phyloP scores from a whole-genome alignment of 2,329 filamentous ascomycete genomes.

The Simplicillium sp. region DNA sequence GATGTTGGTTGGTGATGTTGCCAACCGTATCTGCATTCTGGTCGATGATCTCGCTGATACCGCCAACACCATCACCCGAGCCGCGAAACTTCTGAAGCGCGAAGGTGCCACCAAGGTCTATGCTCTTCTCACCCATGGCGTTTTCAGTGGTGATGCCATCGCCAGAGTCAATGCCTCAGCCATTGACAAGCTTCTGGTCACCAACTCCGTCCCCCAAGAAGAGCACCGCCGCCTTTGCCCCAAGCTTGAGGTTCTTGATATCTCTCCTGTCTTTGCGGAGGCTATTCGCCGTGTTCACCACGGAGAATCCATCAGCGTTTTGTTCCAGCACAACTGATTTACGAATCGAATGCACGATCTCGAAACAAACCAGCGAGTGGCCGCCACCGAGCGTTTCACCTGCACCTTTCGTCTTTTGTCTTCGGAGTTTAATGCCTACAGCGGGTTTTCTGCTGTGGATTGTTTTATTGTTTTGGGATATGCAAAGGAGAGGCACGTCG shows the following conservation, averaged over 20 bases:
- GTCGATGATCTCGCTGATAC: constrained; percentile 94
- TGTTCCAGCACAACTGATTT: constrained; percentile 48
- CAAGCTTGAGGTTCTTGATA: constrained; percentile 84
- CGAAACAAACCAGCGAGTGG: too few relatives aligned
- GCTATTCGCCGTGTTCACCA: constrained; percentile 94
- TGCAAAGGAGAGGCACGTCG: too few relatives aligned
- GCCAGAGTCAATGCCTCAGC: constrained; percentile 87
- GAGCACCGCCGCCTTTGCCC: constrained; percentile 70
- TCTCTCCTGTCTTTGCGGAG: constrained; percentile 87
- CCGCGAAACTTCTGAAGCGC: constrained; percentile 92
- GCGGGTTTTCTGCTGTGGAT: too few relatives aligned
- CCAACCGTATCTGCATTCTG: constrained; percentile 73
- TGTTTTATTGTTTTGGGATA: too few relatives aligned
- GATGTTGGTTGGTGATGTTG: constrained; percentile 88
- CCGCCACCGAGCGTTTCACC: too few relatives aligned
- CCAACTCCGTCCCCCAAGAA: constrained; percentile 86
- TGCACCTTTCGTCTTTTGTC: too few relatives aligned
- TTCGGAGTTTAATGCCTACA: too few relatives aligned
- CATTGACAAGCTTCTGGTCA: constrained; percentile 88
- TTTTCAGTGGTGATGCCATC: constrained; percentile 91
- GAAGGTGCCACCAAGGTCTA: constrained; percentile 89
- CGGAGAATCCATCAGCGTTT: constrained; percentile 91
- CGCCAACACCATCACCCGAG: constrained; percentile 92
- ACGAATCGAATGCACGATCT: not conserved
- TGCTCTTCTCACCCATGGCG: constrained; percentile 87